phyloP scores from a whole-genome alignment of 257 asterid species.

The Solanum appendiculatum region DNA sequence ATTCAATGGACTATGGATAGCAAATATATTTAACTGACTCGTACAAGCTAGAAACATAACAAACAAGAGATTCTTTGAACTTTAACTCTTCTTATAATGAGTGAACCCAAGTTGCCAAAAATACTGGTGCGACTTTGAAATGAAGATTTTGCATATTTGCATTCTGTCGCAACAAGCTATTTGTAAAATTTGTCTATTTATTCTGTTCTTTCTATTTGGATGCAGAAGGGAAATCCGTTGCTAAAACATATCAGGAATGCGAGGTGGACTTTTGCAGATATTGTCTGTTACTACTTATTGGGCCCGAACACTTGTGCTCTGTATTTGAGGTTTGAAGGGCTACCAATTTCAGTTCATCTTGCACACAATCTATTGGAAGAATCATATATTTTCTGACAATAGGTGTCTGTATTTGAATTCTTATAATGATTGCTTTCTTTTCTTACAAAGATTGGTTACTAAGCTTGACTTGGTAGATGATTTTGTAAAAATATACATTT shows the following conservation, averaged over 20 bases:
- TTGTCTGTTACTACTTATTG: conserved; percentile 69
- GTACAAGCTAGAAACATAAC: too few species aligned
- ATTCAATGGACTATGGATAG: too few species aligned
- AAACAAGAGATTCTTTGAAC: too few species aligned
- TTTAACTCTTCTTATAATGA: too few species aligned
- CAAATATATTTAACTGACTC: too few species aligned
- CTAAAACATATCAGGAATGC: conserved; percentile 89
- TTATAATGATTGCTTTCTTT: not conserved
- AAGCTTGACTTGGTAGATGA: not conserved
- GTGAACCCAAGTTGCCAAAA: too few species aligned
- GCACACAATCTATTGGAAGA: not conserved
- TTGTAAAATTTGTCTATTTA: not conserved
- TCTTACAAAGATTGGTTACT: not conserved
- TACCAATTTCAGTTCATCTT: not conserved
- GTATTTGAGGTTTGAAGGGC: conserved; percentile 60
- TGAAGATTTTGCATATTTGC: not conserved
- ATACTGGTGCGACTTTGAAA: too few species aligned
- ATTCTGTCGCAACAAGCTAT: not conserved
- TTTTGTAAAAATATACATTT: not conserved
- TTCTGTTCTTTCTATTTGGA: not conserved
- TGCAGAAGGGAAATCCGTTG: conserved; percentile 96
- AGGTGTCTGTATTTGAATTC: not conserved
- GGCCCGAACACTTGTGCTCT: conserved; percentile 84
- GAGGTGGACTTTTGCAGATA: conserved; percentile 79
- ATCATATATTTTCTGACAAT: not conserved